Evolutionary conservation across 1,139 yeast species (phyloP), one percentile per base, ranked within the genome.

Genomic region (Suhomyces terraborum): DNA sequence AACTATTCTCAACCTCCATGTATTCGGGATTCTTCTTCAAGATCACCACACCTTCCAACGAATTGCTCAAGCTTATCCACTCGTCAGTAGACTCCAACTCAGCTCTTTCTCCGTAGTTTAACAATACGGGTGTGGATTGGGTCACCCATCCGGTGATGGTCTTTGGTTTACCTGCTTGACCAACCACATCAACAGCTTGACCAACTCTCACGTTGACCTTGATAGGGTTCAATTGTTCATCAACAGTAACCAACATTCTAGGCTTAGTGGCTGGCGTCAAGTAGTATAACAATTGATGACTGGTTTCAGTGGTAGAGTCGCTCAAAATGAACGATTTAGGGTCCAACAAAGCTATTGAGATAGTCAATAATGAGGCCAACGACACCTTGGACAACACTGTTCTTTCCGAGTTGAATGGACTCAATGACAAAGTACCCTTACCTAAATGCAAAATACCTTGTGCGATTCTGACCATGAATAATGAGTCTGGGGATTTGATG

Each of bases 111-210:
- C 98, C 98, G 54, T 84, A 83, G 40, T 94, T 91, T 47, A 94
- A 74, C 54, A 94, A 73, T 18, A 93, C 98, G 0, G 99, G 99
- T 0, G 98, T 93, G 6, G 95, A 87, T 61, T 94, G 98, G 1
- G 99, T 94, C 18, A 93, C 98, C 98, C 98, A 94, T 31, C 98
- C 98, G 4, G 98, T 94, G 38, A 94, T 94, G 19, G 97, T 91
- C 72, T 93, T 93, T 31, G 98, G 98, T 56, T 88, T 88, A 70
- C 99, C 98, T 0, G 98, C 98, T 65, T 91, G 98, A 26, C 98
- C 98, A 47, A 94, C 98, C 33, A 91, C 88, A 62, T 94, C 98
- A 34, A 94, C 98, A 4, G 98, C 98, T 69, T 93, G 97, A 51
- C 98, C 98, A 28, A 94, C 98, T 59, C 98, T 81, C 7, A 93